Evolutionary conservation across 306 rosid species (phyloP).

Genomic region (Corylus heterophylla): DNA sequence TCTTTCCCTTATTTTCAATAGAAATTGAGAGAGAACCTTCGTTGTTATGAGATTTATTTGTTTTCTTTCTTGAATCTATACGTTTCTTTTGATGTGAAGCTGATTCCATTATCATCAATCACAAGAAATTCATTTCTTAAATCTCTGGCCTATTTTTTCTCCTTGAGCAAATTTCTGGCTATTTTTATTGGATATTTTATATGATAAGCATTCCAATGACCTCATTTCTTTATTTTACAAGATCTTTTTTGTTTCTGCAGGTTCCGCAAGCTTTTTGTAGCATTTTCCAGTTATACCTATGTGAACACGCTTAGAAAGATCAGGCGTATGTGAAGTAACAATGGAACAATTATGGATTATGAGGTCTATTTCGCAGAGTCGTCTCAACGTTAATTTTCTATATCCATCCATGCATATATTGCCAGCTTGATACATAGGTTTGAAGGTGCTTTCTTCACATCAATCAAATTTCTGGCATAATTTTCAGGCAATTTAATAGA

Average conservation of each 20-base stretch:
- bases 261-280: conserved; percentile 84
- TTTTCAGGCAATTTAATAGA: too few relatives aligned
- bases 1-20: conserved; percentile 14
- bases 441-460: not conserved
- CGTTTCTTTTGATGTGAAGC: conserved; percentile 19
- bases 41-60: conserved; percentile 2
- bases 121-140: conserved; percentile 2
- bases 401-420: not conserved
- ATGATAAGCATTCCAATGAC: not conserved
- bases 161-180: too few relatives aligned
- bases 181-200: not conserved
- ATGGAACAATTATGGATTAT: not conserved
- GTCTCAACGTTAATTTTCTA: not conserved
- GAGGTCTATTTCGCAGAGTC: too few relatives aligned
- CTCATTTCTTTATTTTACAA: not conserved
- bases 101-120: not conserved
- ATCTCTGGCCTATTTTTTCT: not conserved
- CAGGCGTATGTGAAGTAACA: conserved; percentile 20
- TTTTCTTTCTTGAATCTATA: conserved; percentile 2
- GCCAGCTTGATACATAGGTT: not conserved
- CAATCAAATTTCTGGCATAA: too few relatives aligned
- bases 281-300: conserved; percentile 82
- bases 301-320: conserved; percentile 70
- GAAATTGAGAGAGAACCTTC: conserved; percentile 5
- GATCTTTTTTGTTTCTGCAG: conserved; percentile 43